Evolutionary conservation across 495 filamentous ascomycete genomes (phyloP).

Genomic region (Lasiosphaeria hispida): DNA sequence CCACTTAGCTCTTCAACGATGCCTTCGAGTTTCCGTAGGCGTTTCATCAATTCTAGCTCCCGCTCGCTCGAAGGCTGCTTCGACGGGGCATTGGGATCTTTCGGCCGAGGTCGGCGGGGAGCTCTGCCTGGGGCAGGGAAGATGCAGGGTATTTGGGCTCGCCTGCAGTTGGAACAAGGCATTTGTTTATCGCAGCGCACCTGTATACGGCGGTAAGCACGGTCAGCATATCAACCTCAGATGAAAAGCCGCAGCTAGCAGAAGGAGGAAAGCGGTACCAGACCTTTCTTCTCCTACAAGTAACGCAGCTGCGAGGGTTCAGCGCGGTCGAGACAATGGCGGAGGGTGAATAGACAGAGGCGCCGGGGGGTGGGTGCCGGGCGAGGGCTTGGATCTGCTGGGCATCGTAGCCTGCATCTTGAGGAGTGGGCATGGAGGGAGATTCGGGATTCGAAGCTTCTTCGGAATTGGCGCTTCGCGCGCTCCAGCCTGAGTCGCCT

Average conservation of each 20-base stretch:
- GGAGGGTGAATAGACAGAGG: conserved; percentile 45
- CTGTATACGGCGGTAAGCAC: conserved; percentile 16
- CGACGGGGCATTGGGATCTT: conserved; percentile 53
- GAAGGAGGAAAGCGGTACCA: neutral
- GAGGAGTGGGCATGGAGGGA: conserved; percentile 11
- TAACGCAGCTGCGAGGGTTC: conserved; percentile 76
- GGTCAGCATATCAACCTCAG: neutral
- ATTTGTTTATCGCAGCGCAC: conserved; percentile 76
- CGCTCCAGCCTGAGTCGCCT: conserved; percentile 12
- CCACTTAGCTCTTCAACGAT: conserved; percentile 46
- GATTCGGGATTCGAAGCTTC: conserved; percentile 18
- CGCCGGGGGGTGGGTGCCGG: conserved; percentile 67
- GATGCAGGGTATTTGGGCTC: conserved; percentile 74
- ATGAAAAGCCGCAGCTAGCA: neutral
- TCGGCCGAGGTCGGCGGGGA: conserved; percentile 62
- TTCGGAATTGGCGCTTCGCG: conserved; percentile 7
- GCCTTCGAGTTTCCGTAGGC: conserved; percentile 74
- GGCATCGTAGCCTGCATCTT: conserved; percentile 44
- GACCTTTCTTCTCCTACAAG: conserved; percentile 80
- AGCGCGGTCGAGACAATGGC: conserved; percentile 39
- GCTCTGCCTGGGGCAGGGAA: conserved; percentile 83
- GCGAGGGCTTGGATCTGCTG: conserved; percentile 62
- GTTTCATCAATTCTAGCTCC: conserved; percentile 72
- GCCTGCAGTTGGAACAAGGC: conserved; percentile 82
- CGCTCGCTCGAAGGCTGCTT: conserved; percentile 54